phyloP scores from a whole-genome alignment of 1,284 basidiomycete genomes.

The Moesziomyces sp. region DNA sequence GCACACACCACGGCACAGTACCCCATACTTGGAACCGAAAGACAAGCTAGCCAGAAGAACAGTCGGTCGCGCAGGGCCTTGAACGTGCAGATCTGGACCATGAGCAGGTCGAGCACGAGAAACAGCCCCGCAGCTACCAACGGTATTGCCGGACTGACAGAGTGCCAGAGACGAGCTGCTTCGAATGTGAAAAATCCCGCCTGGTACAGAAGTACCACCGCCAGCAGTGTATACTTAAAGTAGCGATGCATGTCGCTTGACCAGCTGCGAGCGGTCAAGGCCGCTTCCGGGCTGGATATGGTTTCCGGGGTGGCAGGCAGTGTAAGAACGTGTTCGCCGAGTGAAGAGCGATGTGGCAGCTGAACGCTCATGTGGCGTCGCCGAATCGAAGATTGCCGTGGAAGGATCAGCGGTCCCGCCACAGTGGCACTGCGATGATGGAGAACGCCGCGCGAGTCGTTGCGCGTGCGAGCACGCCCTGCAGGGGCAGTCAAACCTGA shows the following conservation, averaged over 20 bases:
- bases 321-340: too few species aligned
- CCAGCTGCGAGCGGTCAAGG: too few species aligned
- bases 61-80: background rate
- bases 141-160: conserved; percentile 14
- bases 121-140: conserved; percentile 13
- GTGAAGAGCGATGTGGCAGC: too few species aligned
- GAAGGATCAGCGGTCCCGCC: background rate
- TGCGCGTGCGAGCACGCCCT: too few species aligned
- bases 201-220: conserved; percentile 7
- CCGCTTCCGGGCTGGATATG: too few species aligned
- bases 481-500: too few species aligned
- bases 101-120: conserved; percentile 12
- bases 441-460: too few species aligned
- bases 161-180: conserved; percentile 19
- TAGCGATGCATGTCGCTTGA: too few species aligned
- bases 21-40: background rate
- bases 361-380: conserved; percentile 5
- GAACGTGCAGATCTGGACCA: conserved; percentile 3
- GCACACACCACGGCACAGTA: conserved; percentile 12
- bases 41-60: background rate
- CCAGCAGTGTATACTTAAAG: too few species aligned
- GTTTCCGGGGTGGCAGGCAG: too few species aligned
- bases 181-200: conserved; percentile 24
- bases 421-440: conserved; percentile 12
- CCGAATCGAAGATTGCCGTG: conserved; percentile 15